phyloP scores from a whole-genome alignment of 805 yeast species.

The Spathaspora passalidarum region DNA sequence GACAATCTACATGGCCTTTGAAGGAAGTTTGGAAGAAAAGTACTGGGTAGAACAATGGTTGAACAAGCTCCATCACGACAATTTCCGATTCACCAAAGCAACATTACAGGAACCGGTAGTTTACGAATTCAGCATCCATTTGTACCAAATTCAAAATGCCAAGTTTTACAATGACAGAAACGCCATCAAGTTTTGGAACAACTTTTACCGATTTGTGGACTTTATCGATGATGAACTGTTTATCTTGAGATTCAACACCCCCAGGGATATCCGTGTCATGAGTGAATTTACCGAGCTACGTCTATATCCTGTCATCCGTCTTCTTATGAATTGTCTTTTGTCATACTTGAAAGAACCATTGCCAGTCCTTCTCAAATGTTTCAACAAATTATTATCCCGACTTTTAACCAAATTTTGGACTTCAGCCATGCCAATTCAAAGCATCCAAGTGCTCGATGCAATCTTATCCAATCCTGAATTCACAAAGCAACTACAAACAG shows the following conservation, averaged over 20 bases:
- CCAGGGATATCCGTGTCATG: conserved; percentile 27
- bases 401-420: conserved; percentile 54
- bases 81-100: conserved; percentile 3
- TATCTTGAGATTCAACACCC: conserved; percentile 21
- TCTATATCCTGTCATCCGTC: conserved; percentile 34
- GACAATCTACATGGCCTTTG: conserved; percentile 50
- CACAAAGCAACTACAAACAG: conserved; percentile 26
- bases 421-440: conserved; percentile 50
- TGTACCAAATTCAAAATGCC: conserved; percentile 53
- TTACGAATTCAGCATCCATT: conserved; percentile 56
- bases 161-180: conserved; percentile 39
- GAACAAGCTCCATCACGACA: neutral
- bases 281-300: conserved; percentile 26
- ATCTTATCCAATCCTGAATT: conserved; percentile 55
- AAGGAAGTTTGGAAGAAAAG: conserved; percentile 46
- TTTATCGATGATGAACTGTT: conserved; percentile 34
- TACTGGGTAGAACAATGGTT: conserved; percentile 41
- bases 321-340: conserved; percentile 51
- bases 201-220: conserved; percentile 32
- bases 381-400: conserved; percentile 41
- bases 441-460: conserved; percentile 56
- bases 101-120: conserved; percentile 28
- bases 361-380: conserved; percentile 53
- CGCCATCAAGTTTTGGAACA: conserved; percentile 49
- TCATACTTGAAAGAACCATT: conserved; percentile 48